Percentiles rank a stretch among this genome's conserved stretches.
Evolutionary conservation across 2,329 filamentous ascomycete species (phyloP).

Genomic region (Pseudocercospora ulei): DNA sequence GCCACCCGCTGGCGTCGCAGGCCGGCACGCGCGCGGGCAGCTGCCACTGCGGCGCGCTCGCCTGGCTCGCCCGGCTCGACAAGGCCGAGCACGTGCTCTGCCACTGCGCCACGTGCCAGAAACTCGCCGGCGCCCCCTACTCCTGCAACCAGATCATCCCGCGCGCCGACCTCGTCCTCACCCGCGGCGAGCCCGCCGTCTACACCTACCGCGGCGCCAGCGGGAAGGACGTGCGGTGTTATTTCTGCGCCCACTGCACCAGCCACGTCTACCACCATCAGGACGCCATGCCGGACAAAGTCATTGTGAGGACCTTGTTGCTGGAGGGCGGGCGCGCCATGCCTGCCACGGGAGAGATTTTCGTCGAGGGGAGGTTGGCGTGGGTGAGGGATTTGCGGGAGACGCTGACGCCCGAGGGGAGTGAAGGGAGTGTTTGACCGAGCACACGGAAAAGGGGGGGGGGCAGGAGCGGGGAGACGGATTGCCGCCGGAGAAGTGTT

Average conservation of each 20-base stretch:
- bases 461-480: too few relatives aligned
- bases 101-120: conserved; percentile 35
- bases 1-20: conserved; percentile 9
- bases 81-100: conserved; percentile 33
- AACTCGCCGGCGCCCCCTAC: conserved; percentile 33
- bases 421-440: conserved; percentile 12
- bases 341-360: conserved; percentile 35
- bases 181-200: conserved; percentile 26
- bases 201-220: conserved; percentile 33
- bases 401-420: conserved; percentile 12
- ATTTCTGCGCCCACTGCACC: conserved; percentile 36
- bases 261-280: conserved; percentile 38
- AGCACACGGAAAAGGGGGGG: too few relatives aligned
- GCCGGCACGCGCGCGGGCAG: conserved; percentile 26
- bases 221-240: conserved; percentile 35
- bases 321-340: conserved; percentile 34
- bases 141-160: conserved; percentile 35
- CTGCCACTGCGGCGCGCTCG: conserved; percentile 33
- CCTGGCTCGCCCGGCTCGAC: conserved; percentile 25
- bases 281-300: conserved; percentile 36
- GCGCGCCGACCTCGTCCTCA: conserved; percentile 27
- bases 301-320: conserved; percentile 36
- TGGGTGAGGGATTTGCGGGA: conserved; percentile 32
- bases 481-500: too few relatives aligned
- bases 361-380: conserved; percentile 32